Evolutionary conservation across 495 filamentous ascomycete species (phyloP), one percentile per base, ranked within the genome.

Genomic region (Podospora pseudocomata): DNA sequence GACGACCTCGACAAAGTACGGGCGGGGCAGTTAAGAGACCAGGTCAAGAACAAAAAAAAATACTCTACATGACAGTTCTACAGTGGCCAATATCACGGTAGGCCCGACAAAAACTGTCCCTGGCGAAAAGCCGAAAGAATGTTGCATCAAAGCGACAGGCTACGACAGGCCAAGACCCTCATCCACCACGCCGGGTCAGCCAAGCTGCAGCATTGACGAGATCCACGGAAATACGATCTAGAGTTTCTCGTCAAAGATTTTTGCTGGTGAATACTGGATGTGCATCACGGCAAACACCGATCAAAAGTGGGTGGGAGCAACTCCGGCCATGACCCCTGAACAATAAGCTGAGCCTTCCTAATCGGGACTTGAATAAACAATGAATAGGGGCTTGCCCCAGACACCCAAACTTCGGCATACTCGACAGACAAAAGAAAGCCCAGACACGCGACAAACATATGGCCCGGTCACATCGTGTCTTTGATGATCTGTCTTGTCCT

Each of bases 291-390:
- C 39, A 49, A 49, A 49, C 39, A 11, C 39, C 39, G 39, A 49
- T 49, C 39, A 16, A 49, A 18, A 49, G 39, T 49, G 39, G 4
- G 16, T 58, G n/a, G 15, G 6, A 18, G 55, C 55, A 26, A n/a
- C n/a, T 26, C 23, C 23, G n/a, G 55, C 55, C 55, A 18, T 58
- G n/a, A 19, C 55, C 55, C 34, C 26, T 64, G 27, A 30, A 19
- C 27, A 65, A 53, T 19, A 23, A 19, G 15, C 62, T 3, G 56
- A 34, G 6, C 30, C 67, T 73, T 72, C 75, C 75, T 56, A 71
- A 74, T 71, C 54, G 58, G 75, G 79, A 60, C 72, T 23, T 78
- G 70, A 80, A 80, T 79, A 81, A 75, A 73, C 73, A 68, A 62
- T 72, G 27, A 75, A 74, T 71, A 75, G 60, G 65, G 55, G 55